Evolutionary conservation across 2,329 filamentous ascomycete genomes (phyloP).

Genomic region (Purpureocillium lavendulum): DNA sequence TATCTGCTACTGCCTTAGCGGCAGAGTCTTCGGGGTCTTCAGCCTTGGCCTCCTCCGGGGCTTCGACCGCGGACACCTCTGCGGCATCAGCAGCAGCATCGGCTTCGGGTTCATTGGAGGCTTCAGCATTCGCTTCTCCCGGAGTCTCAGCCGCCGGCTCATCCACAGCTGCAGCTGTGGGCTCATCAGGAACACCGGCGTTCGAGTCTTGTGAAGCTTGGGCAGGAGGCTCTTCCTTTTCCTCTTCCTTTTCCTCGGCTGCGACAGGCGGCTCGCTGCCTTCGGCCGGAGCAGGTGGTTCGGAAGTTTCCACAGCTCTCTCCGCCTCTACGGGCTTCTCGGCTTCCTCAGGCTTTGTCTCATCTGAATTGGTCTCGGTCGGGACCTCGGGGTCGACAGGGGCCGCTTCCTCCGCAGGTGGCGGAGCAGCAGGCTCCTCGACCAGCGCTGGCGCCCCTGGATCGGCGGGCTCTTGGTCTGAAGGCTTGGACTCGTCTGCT

Average conservation of each 20-base stretch:
- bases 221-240: no score
- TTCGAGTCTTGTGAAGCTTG: no score
- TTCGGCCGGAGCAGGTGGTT: neutral
- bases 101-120: no score
- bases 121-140: no score
- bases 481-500: neutral
- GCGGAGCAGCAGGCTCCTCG: neutral
- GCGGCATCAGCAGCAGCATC: no score
- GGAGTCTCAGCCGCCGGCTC: no score
- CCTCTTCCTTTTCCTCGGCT: neutral
- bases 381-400: constrained; percentile 1
- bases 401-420: neutral
- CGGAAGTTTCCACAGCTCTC: neutral
- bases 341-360: neutral
- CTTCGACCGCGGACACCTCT: no score
- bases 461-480: neutral
- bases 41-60: no score
- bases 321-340: constrained; percentile 2
- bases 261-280: neutral
- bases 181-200: no score
- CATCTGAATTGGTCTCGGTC: neutral
- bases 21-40: no score
- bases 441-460: neutral
- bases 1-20: no score
- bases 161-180: no score